Percentiles rank a stretch among this genome's conserved stretches.
phyloP scores from a whole-genome alignment of 768 basidiomycete genomes.

The Mycena belliarum region DNA sequence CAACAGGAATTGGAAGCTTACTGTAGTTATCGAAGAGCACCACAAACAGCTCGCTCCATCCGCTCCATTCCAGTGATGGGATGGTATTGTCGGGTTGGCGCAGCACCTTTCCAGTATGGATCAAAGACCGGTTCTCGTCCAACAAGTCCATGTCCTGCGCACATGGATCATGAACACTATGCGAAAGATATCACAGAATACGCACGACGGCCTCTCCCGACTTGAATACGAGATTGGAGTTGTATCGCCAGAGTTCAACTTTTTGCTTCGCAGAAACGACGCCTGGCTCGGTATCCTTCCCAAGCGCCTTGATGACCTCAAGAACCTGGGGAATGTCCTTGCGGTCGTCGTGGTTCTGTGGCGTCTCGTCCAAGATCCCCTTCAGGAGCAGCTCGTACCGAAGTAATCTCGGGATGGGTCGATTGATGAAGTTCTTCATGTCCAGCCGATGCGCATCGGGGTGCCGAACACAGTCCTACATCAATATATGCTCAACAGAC shows the following conservation, averaged over 20 bases:
- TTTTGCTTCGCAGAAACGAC: conserved; percentile 85
- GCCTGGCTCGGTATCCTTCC: conserved; percentile 86
- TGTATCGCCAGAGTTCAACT: conserved; percentile 87
- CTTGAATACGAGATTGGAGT: conserved; percentile 79
- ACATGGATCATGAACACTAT: neutral
- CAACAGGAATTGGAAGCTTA: conserved; percentile 35
- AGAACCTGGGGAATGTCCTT: conserved; percentile 84
- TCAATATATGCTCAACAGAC: neutral
- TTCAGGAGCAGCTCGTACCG: conserved; percentile 90
- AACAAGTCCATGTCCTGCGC: conserved; percentile 84
- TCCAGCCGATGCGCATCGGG: conserved; percentile 81
- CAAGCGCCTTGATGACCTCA: conserved; percentile 82
- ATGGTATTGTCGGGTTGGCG: conserved; percentile 69
- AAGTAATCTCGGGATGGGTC: conserved; percentile 86
- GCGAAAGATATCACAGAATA: conserved; percentile 15
- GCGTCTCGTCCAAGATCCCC: conserved; percentile 75
- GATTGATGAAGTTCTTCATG: conserved; percentile 91
- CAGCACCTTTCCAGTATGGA: conserved; percentile 80
- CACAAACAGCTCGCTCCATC: conserved; percentile 87
- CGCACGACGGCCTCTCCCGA: conserved; percentile 67
- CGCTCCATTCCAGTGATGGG: conserved; percentile 39
- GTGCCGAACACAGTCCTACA: conserved; percentile 53
- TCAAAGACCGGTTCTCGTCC: conserved; percentile 77
- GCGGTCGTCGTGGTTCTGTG: conserved; percentile 72
- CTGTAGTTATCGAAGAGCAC: conserved; percentile 95